These are phyloP conservation scores for Phanerochaete sordida DNA, from an alignment of 768 basidiomycete species.

Conservation along the genomic window DNA sequence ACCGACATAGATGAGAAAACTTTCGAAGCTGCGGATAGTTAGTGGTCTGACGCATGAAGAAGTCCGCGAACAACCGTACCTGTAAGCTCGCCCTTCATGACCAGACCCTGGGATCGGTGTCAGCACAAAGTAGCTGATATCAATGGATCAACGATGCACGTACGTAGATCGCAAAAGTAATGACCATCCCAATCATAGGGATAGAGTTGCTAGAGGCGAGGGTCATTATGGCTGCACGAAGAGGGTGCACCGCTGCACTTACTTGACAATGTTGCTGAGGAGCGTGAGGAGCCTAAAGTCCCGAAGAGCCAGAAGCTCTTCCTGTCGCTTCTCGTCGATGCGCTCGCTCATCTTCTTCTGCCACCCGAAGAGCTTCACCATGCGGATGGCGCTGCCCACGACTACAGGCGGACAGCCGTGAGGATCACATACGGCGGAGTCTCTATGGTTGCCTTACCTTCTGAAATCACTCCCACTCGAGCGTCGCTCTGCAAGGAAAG, in stretches of 20 bases:
- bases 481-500: slow-evolving; percentile 35
- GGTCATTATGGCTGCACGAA: not conserved
- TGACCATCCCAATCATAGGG: slow-evolving; percentile 65
- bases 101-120: slow-evolving; percentile 26
- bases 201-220: slow-evolving; percentile 44
- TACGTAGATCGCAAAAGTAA: slow-evolving; percentile 60
- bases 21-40: slow-evolving; percentile 23
- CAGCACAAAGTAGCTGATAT: not conserved
- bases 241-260: slow-evolving; percentile 19
- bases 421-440: slow-evolving; percentile 5
- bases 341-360: slow-evolving; percentile 45
- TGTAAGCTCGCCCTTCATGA: slow-evolving; percentile 36
- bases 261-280: slow-evolving; percentile 43
- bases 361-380: slow-evolving; percentile 49
- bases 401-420: slow-evolving; percentile 17
- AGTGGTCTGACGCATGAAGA: not conserved
- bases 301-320: slow-evolving; percentile 55
- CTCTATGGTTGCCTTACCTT: slow-evolving; percentile 23
- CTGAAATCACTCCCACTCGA: slow-evolving; percentile 41
- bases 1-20: slow-evolving; percentile 43
- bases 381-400: slow-evolving; percentile 34
- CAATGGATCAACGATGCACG: slow-evolving; percentile 15
- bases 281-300: slow-evolving; percentile 34
- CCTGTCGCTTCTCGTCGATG: slow-evolving; percentile 55
- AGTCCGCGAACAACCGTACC: slow-evolving; percentile 12